Percentiles rank a stretch among this genome's conserved stretches.
phyloP scores from a whole-genome alignment of 805 yeast genomes.

The Suhomyces sp. region DNA sequence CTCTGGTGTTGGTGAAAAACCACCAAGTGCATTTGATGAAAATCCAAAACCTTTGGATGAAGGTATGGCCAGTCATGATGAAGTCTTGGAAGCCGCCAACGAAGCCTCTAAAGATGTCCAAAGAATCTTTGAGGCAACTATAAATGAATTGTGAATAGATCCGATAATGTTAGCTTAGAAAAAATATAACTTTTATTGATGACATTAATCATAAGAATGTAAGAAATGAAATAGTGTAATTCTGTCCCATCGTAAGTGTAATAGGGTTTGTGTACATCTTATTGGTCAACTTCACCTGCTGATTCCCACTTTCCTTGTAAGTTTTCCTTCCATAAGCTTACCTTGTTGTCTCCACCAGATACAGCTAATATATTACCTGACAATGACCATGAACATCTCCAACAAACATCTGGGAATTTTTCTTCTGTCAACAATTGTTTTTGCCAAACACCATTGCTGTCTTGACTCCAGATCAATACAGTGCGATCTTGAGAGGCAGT shows the following conservation, averaged over 20 bases:
- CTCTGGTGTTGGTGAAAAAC: constrained; percentile 67
- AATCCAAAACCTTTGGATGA: constrained; percentile 53
- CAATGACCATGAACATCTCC: constrained; percentile 98
- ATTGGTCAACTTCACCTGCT: constrained; percentile 95
- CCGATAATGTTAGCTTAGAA: not conserved
- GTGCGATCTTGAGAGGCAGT: constrained; percentile 96
- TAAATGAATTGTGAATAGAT: constrained; percentile 39
- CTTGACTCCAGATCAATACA: constrained; percentile 94
- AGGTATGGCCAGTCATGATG: constrained; percentile 90
- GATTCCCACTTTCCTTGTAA: constrained; percentile 92
- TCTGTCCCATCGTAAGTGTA: not conserved
- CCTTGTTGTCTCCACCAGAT: constrained; percentile 94
- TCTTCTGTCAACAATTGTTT: constrained; percentile 72
- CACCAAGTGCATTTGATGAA: constrained; percentile 63
- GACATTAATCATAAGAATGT: constrained; percentile 8
- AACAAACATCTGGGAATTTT: constrained; percentile 92
- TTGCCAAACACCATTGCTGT: constrained; percentile 71
- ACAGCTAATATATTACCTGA: constrained; percentile 95
- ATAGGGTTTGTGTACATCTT: constrained; percentile 10
- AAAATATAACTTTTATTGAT: constrained; percentile 6
- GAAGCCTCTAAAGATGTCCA: constrained; percentile 83
- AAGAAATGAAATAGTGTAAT: constrained; percentile 1
- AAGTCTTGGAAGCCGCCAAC: constrained; percentile 80
- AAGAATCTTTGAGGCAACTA: constrained; percentile 59
- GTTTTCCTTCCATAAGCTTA: constrained; percentile 95